Percentiles rank a stretch among this genome's conserved stretches.
These are phyloP conservation scores for Letharia columbiana DNA, from an alignment of 495 filamentous ascomycete species.

Conservation along the genomic window DNA sequence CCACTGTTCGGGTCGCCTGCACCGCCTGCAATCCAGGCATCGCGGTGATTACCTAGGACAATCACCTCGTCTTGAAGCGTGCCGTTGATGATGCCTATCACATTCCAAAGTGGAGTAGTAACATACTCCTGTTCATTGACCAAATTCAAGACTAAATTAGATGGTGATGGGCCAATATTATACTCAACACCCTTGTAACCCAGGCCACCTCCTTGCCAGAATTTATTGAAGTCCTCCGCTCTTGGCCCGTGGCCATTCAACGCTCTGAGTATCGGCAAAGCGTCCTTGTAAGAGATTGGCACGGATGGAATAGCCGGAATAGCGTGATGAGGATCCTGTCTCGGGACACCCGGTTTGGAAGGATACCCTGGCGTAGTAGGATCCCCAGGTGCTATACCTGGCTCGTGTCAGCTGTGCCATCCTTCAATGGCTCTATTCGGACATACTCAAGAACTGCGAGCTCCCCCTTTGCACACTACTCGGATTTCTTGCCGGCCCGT, in stretches of 20 bases:
- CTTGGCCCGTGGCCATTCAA: constrained; percentile 82
- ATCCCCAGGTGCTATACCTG: constrained; percentile 54
- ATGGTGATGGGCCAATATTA: constrained; percentile 81
- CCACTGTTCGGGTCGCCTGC: constrained; percentile 80
- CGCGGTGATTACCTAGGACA: constrained; percentile 90
- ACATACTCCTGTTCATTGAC: constrained; percentile 84
- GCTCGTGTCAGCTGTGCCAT: constrained; percentile 10
- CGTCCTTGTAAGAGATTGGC: constrained; percentile 83
- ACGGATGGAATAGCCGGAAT: constrained; percentile 86
- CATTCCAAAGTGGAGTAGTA: constrained; percentile 87
- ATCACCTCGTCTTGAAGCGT: constrained; percentile 77
- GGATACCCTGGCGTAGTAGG: constrained; percentile 90
- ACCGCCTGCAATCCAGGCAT: constrained; percentile 88
- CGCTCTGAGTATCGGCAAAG: constrained; percentile 73
- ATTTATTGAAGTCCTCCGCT: constrained; percentile 65
- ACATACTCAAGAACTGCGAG: constrained; percentile 66
- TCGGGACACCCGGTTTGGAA: constrained; percentile 80
- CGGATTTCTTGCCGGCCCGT: constrained; percentile 79
- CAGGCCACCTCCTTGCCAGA: constrained; percentile 66
- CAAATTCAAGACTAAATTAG: constrained; percentile 66
- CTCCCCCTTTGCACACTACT: constrained; percentile 91
- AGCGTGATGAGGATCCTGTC: constrained; percentile 54
- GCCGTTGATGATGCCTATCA: constrained; percentile 92
- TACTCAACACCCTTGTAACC: constrained; percentile 80
- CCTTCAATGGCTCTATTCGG: neutral